Base-by-base conservation (phyloP, 139 green algal genomes). In the Monoraphidium neglectum region DNA sequence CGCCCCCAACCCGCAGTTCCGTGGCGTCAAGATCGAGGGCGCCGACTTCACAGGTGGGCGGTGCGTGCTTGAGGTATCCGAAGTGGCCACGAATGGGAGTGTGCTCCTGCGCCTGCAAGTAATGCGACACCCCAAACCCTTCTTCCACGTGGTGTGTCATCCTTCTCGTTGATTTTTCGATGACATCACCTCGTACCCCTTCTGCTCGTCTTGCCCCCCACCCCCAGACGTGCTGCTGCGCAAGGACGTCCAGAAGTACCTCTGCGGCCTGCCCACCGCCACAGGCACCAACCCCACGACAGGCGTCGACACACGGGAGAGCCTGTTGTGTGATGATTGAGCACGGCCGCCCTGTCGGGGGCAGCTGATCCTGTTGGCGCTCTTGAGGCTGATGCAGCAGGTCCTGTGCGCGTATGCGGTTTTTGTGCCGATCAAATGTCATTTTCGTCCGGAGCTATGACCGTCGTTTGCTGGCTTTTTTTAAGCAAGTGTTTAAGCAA, bases 191-290 rank as follows among this genome's bases (percentile, higher is more conserved):
- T 16, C 59, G 15, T 51, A 18, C 10, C 12, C 63, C 13, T 49
- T 54, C 24, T n/a, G n/a, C n/a, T n/a, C n/a, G n/a, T n/a, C n/a
- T n/a, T n/a, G 47, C 15, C 12, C 63, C 10, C 12, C 30, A 49
- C 28, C 35, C 35, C 28, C 89, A 2, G 91, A 96, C 53, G 89
- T 91, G 28, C 37, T 88, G 35, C 68, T 96, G 24, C 68, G 92
- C 47, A 91, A 88, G 64, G 92, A 96, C 77, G 47, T 90, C 26
- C 80, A 88, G 69, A 81, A 83, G 59, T 69, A 80, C 35, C 82
- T 97, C n/a, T 97, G 93, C 87, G 69, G 74, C 8, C 92, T 90
- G 28, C n/a, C n/a, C n/a, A n/a, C n/a, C n/a, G 93, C 91, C 2
- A 81, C 75, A 10, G 93, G 93, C 28, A 89, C 82, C 33, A 97